phyloP scores from a whole-genome alignment of 768 basidiomycete species.

The Russula foetens region DNA sequence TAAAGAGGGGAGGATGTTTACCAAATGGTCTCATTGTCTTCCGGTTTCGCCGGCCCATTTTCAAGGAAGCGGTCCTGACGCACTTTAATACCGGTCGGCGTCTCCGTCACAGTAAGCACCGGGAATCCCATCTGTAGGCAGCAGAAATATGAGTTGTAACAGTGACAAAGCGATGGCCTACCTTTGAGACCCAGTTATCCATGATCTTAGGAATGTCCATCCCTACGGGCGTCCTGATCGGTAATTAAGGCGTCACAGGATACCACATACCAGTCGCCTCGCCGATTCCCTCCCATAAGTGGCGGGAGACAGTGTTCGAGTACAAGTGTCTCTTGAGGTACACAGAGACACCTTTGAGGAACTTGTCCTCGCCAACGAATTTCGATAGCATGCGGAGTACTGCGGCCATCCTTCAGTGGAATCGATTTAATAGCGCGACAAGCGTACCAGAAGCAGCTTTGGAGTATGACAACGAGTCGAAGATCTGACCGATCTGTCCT shows the following conservation, averaged over 20 bases:
- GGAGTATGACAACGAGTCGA: conserved; percentile 81
- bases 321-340: conserved; percentile 88
- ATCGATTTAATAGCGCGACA: neutral
- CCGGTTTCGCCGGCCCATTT: conserved; percentile 65
- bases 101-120: conserved; percentile 79
- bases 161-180: conserved; percentile 20
- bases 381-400: conserved; percentile 93
- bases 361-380: conserved; percentile 82
- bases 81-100: conserved; percentile 58
- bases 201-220: conserved; percentile 72
- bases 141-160: neutral
- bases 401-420: conserved; percentile 14
- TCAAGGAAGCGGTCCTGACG: conserved; percentile 91
- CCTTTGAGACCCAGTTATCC: conserved; percentile 88
- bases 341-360: conserved; percentile 81
- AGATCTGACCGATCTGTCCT: conserved; percentile 70
- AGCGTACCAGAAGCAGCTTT: conserved; percentile 67
- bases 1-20: conserved; percentile 22
- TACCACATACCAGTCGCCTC: conserved; percentile 49
- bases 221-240: conserved; percentile 27
- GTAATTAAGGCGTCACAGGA: neutral
- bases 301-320: conserved; percentile 74
- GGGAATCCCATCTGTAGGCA: conserved; percentile 67
- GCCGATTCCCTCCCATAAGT: conserved; percentile 83
- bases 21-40: conserved; percentile 90